Percentiles rank a stretch among this genome's conserved stretches.
phyloP scores from a whole-genome alignment of 139 green algal genomes.

The Tetraselmis chui region DNA sequence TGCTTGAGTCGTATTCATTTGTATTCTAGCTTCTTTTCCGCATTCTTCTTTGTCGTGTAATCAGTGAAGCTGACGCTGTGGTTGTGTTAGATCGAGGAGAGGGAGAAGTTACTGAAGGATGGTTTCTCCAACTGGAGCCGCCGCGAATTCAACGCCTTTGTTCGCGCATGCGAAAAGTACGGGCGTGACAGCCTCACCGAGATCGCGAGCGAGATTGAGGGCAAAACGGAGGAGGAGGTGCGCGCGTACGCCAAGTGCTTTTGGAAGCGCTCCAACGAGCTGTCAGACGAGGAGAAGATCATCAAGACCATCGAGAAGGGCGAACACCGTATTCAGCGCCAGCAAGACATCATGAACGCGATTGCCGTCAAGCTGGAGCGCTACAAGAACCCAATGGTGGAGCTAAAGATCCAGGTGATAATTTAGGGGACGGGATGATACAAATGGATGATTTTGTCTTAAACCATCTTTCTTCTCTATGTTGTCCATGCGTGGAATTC shows the following conservation, averaged over 20 bases:
- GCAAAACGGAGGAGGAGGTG: conserved; percentile 87
- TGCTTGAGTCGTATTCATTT: too few species aligned
- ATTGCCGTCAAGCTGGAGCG: conserved; percentile 85
- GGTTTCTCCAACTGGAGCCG: conserved; percentile 89
- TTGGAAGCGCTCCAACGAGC: conserved; percentile 67
- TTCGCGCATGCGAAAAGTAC: conserved; percentile 82
- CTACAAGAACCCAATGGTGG: conserved; percentile 95
- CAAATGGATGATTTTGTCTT: too few species aligned
- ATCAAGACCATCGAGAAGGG: conserved; percentile 95
- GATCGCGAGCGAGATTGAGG: conserved; percentile 85
- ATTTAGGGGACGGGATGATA: too few species aligned
- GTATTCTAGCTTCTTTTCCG: too few species aligned
- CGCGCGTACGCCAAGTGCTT: conserved; percentile 62
- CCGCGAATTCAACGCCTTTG: conserved; percentile 90
- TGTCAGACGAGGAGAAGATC: conserved; percentile 77
- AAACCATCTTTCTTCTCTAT: too few species aligned
- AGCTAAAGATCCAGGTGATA: conserved; percentile 53
- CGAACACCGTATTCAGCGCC: conserved; percentile 76
- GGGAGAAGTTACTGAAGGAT: conserved; percentile 44
- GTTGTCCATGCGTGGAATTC: too few species aligned
- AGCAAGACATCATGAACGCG: conserved; percentile 76
- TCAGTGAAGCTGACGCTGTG: too few species aligned
- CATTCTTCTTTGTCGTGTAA: too few species aligned
- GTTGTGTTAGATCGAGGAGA: conserved; percentile 32
- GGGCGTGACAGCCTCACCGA: conserved; percentile 65